Conservation (phyloP, 495 filamentous ascomycete species). For the Neurospora sp. region DNA sequence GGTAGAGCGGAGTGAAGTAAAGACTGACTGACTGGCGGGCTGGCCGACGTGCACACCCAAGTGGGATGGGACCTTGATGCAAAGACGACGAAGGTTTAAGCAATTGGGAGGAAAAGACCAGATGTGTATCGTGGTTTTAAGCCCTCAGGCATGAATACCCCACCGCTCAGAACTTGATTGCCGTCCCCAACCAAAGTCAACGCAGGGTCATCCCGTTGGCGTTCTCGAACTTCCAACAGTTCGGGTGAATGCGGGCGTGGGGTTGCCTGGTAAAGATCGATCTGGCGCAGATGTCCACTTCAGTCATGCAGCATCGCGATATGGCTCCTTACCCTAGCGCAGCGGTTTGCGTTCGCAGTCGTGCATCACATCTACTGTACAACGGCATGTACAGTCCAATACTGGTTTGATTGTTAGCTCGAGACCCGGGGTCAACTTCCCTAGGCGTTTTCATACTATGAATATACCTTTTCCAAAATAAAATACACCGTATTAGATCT, state of each 20-base stretch:
- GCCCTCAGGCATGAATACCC: not conserved
- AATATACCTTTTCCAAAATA: too few species aligned
- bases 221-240: not conserved
- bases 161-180: not conserved
- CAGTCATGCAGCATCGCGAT: not conserved
- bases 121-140: not conserved
- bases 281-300: not conserved
- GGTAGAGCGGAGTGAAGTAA: not conserved
- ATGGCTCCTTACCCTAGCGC: not conserved
- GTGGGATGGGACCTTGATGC: not conserved
- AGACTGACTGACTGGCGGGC: not conserved
- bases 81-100: not conserved
- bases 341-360: not conserved
- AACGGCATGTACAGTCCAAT: not conserved
- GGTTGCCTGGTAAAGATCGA: not conserved
- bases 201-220: not conserved
- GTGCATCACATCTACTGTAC: not conserved
- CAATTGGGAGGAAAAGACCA: not conserved
- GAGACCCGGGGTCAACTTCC: too few species aligned
- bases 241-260: not conserved
- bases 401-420: too few species aligned
- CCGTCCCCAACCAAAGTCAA: not conserved
- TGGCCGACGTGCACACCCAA: not conserved
- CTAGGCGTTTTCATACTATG: too few species aligned
- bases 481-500: too few species aligned